These are phyloP conservation scores for Phialocephala subalpina DNA, from an alignment of 2,329 filamentous ascomycete genomes.

Conservation along the genomic window DNA sequence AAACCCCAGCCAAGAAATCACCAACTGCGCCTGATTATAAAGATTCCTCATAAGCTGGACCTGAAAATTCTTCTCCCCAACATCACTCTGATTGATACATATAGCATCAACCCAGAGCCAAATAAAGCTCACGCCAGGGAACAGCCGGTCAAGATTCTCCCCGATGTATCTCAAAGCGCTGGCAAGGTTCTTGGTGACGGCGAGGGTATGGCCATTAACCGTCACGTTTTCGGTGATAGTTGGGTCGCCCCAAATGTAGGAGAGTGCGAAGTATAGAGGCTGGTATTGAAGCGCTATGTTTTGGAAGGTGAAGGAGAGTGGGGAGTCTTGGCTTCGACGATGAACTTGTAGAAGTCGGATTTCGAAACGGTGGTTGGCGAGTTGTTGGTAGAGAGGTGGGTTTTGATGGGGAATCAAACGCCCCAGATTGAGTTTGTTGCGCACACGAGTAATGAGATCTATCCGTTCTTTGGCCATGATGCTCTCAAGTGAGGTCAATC, in stretches of 20 bases:
- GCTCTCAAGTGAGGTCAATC: no score
- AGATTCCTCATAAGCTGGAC: background rate
- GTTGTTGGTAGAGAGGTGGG: background rate
- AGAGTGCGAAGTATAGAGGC: slow-evolving; percentile 12
- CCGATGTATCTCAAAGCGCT: slow-evolving; percentile 3
- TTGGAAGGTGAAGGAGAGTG: background rate
- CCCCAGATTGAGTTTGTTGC: background rate
- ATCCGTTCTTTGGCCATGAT: background rate
- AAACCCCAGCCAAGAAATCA: background rate
- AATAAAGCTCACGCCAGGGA: slow-evolving; percentile 4
- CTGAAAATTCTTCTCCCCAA: background rate
- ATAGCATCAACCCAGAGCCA: slow-evolving; percentile 1
- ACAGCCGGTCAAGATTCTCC: background rate
- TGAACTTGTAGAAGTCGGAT: slow-evolving; percentile 1
- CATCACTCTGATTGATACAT: background rate
- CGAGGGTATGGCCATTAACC: slow-evolving; percentile 7
- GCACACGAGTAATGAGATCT: background rate
- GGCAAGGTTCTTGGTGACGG: slow-evolving; percentile 16
- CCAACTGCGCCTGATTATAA: background rate
- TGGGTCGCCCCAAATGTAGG: slow-evolving; percentile 18
- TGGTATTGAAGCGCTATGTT: background rate
- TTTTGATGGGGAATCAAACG: background rate
- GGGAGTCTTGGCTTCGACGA: background rate
- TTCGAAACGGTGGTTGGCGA: background rate
- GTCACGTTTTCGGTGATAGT: slow-evolving; percentile 13